A percentile compares a stretch with the other conserved stretches of the same genome.
These are phyloP conservation scores for Hypoxylon sp. DNA, from an alignment of 2,329 filamentous ascomycete species.

Conservation along the genomic window DNA sequence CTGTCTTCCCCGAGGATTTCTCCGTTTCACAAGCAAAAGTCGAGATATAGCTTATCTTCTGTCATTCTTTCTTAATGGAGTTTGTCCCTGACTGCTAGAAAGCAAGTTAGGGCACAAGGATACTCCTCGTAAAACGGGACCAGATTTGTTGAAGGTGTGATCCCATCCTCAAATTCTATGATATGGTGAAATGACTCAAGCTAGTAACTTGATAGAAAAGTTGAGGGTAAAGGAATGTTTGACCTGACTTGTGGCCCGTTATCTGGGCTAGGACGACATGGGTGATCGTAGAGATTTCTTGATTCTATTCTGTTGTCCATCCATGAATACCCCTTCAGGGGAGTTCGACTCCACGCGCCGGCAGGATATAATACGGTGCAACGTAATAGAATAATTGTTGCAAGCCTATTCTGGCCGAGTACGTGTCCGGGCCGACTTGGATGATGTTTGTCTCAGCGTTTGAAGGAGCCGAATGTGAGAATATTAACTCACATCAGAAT, in stretches of 20 bases:
- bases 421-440: constrained; percentile 57
- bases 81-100: constrained; percentile 64
- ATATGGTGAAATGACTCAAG: constrained; percentile 73
- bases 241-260: constrained; percentile 48
- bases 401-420: constrained; percentile 57
- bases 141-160: constrained; percentile 58
- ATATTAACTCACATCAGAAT: constrained; percentile 66
- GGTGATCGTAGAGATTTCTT: constrained; percentile 56
- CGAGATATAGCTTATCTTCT: not conserved
- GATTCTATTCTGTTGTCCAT: constrained; percentile 42
- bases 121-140: constrained; percentile 67
- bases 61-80: not conserved
- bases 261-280: constrained; percentile 56
- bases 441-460: constrained; percentile 46
- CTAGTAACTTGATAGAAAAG: constrained; percentile 51
- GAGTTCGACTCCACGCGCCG: constrained; percentile 12
- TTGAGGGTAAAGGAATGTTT: not conserved
- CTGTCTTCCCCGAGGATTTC: not conserved
- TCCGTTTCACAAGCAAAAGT: not conserved
- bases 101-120: constrained; percentile 65
- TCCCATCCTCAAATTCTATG: constrained; percentile 66
- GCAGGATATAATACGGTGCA: constrained; percentile 57
- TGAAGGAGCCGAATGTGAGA: constrained; percentile 59
- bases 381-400: constrained; percentile 58
- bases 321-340: not conserved